Percentiles rank a stretch among this genome's conserved stretches.
phyloP scores from a whole-genome alignment of 768 basidiomycete genomes.

The Cyclocybe aegerita region DNA sequence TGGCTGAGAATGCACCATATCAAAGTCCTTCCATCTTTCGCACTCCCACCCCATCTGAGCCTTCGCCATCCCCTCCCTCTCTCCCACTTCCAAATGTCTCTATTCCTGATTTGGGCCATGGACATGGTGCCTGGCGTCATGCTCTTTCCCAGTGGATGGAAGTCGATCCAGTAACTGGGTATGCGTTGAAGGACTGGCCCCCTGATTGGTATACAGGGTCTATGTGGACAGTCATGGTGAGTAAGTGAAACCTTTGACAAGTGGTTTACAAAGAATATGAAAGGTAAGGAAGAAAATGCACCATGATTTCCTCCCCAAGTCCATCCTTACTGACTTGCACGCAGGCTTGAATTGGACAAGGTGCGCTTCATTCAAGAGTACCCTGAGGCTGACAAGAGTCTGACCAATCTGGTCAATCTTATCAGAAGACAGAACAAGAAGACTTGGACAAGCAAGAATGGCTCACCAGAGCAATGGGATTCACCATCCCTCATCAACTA shows the following conservation, averaged over 20 bases:
- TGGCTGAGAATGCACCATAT: too few species aligned
- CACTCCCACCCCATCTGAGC: neutral
- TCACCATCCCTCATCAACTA: too few species aligned
- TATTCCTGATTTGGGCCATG: slow-evolving; percentile 19
- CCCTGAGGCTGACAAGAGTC: slow-evolving; percentile 11
- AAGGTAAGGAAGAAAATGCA: slow-evolving; percentile 15
- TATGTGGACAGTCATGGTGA: slow-evolving; percentile 14
- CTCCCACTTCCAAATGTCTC: slow-evolving; percentile 12
- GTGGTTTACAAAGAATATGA: slow-evolving; percentile 21
- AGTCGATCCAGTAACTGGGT: slow-evolving; percentile 15
- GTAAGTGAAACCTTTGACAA: slow-evolving; percentile 17
- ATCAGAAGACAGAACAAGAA: too few species aligned
- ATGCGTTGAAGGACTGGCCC: slow-evolving; percentile 30
- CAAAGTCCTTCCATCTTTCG: slow-evolving; percentile 4
- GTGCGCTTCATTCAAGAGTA: slow-evolving; percentile 9
- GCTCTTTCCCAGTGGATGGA: slow-evolving; percentile 28
- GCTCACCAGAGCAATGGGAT: too few species aligned
- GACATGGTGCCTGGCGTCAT: slow-evolving; percentile 18
- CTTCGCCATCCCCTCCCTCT: neutral
- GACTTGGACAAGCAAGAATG: too few species aligned
- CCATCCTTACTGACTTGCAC: neutral
- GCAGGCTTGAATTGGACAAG: slow-evolving; percentile 12
- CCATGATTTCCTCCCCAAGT: neutral
- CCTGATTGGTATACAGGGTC: slow-evolving; percentile 20
- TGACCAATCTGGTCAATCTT: neutral